These are phyloP conservation scores for Fusarium cicatricum DNA, from an alignment of 2,329 filamentous ascomycete species.

Conservation along the genomic window DNA sequence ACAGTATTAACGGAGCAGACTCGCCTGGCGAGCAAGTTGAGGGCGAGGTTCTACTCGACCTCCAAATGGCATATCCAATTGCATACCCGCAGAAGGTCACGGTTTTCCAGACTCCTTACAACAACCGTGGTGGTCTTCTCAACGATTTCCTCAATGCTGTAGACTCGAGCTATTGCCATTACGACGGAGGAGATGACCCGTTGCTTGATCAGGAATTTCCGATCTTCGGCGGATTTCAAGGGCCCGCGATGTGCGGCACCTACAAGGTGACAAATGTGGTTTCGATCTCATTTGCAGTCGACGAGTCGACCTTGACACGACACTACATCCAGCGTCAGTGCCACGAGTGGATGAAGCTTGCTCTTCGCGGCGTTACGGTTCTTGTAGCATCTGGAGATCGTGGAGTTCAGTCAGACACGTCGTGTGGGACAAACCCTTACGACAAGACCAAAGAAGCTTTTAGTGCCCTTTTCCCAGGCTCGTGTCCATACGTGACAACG, in stretches of 20 bases:
- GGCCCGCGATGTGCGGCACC: background rate
- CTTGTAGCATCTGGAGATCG: background rate
- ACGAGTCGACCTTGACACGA: background rate
- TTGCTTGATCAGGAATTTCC: background rate
- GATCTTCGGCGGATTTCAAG: background rate
- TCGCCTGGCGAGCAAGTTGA: background rate
- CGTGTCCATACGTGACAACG: background rate
- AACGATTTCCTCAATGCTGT: conserved; percentile 1
- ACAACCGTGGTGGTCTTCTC: background rate
- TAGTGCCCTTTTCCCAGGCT: background rate
- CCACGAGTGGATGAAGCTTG: conserved; percentile 4
- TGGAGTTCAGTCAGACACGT: background rate
- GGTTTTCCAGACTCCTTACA: background rate
- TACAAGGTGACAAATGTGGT: background rate
- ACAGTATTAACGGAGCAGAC: background rate
- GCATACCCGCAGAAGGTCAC: background rate
- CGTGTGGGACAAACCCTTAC: background rate
- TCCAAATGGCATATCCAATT: conserved; percentile 3
- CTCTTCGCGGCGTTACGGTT: conserved; percentile 1
- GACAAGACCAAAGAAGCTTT: background rate
- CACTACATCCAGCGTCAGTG: conserved; percentile 3
- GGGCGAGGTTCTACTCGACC: background rate
- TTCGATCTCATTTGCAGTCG: background rate
- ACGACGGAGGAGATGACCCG: conserved; percentile 1
- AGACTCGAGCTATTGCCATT: background rate